These are phyloP conservation scores for Corymbia maculata DNA, from an alignment of 345 rosid genomes.

Conservation along the genomic window DNA sequence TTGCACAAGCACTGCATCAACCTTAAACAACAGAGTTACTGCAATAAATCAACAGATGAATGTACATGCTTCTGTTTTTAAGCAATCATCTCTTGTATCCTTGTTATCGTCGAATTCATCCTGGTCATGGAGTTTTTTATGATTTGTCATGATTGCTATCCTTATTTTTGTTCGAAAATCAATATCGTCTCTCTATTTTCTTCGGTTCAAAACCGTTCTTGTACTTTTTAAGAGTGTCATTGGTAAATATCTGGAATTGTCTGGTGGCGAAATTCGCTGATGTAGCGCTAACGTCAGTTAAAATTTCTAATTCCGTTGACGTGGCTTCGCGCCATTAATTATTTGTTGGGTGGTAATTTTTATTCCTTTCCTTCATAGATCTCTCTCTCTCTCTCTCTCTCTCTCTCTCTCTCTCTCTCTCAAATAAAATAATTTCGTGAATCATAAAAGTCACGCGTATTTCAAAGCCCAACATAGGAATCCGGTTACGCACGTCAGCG, in stretches of 20 bases:
- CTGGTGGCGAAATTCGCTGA: not conserved
- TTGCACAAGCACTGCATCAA: not conserved
- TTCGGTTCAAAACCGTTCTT: fast-evolving
- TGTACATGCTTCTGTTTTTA: not conserved
- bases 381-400: not conserved
- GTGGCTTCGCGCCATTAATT: not conserved
- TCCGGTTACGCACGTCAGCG: no score
- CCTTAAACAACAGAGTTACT: not conserved
- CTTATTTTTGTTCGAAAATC: not conserved
- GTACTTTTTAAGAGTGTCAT: not conserved
- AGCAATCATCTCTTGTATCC: not conserved
- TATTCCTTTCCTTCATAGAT: not conserved
- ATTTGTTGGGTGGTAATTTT: not conserved
- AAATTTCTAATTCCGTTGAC: not conserved
- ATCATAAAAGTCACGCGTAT: not conserved
- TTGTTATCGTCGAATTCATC: not conserved
- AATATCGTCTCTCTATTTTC: not conserved
- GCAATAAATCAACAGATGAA: not conserved
- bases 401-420: not conserved
- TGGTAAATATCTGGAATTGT: not conserved
- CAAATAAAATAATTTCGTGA: not conserved
- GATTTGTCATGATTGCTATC: fast-evolving
- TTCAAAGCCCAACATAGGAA: not conserved
- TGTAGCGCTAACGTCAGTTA: not conserved
- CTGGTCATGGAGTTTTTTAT: not conserved